A percentile compares a stretch with the other conserved stretches of the same genome.
Evolutionary conservation across 805 yeast species (phyloP).

Genomic region (Yamadazyma laniorum): DNA sequence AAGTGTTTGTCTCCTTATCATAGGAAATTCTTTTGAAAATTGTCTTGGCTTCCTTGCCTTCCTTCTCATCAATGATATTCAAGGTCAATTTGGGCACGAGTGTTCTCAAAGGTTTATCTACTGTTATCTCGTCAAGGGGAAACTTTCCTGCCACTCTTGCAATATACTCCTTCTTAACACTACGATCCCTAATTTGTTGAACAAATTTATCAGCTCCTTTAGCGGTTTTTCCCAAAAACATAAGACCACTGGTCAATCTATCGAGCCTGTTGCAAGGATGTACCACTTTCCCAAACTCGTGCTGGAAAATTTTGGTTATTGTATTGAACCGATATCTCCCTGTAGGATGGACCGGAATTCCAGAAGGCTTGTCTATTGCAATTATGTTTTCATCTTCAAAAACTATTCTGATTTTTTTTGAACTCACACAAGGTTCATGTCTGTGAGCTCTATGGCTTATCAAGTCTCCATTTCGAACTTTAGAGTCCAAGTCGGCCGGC

Average conservation of each 20-base stretch:
- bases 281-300: slow-evolving; percentile 61
- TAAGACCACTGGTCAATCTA: slow-evolving; percentile 85
- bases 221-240: slow-evolving; percentile 85
- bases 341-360: slow-evolving; percentile 94
- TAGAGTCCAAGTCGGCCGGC: slow-evolving; percentile 60
- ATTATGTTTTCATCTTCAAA: slow-evolving; percentile 72
- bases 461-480: slow-evolving; percentile 78
- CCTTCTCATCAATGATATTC: slow-evolving; percentile 47
- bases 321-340: slow-evolving; percentile 79
- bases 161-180: slow-evolving; percentile 76
- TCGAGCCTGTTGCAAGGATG: slow-evolving; percentile 87
- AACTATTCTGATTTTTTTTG: slow-evolving; percentile 61
- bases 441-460: slow-evolving; percentile 78
- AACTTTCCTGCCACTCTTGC: slow-evolving; percentile 89
- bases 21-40: slow-evolving; percentile 64
- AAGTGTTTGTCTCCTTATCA: slow-evolving; percentile 53
- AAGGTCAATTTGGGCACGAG: slow-evolving; percentile 72
- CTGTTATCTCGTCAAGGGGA: slow-evolving; percentile 53
- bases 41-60: slow-evolving; percentile 76
- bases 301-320: slow-evolving; percentile 71
- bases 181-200: slow-evolving; percentile 67
- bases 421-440: slow-evolving; percentile 84
- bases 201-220: slow-evolving; percentile 75
- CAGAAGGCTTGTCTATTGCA: slow-evolving; percentile 90
- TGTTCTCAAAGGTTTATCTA: slow-evolving; percentile 68